A percentile compares a stretch with the other conserved stretches of the same genome.
Conservation (phyloP, 2,329 filamentous ascomycete species). For the Trichoderma breve region DNA sequence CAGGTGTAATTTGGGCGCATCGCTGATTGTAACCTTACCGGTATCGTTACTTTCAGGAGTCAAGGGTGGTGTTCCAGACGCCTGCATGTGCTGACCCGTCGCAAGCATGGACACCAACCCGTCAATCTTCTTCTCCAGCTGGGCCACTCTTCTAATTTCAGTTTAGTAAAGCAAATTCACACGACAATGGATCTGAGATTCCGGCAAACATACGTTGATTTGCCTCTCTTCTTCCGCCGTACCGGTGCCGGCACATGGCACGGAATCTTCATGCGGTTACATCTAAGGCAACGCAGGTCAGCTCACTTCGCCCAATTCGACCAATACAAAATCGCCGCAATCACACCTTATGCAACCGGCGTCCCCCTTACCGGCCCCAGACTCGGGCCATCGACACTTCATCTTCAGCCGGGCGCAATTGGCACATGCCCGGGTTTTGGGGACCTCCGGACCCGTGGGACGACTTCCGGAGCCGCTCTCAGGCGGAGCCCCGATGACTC, state of each 20-base stretch:
- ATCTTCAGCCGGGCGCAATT: slow-evolving; percentile 39
- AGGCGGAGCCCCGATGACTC: background rate
- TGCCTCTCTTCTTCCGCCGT: slow-evolving; percentile 36
- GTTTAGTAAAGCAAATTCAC: background rate
- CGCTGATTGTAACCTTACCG: background rate
- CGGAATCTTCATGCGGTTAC: slow-evolving; percentile 34
- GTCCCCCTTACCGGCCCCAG: slow-evolving; percentile 24
- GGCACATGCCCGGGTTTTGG: slow-evolving; percentile 31
- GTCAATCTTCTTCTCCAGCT: slow-evolving; percentile 42
- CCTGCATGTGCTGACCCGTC: slow-evolving; percentile 30
- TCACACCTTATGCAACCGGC: slow-evolving; percentile 31
- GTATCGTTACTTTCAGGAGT: slow-evolving; percentile 20
- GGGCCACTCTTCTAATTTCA: slow-evolving; percentile 35
- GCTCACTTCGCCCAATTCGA: background rate
- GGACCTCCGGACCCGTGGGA: background rate
- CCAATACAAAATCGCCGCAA: background rate
- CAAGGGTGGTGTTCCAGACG: slow-evolving; percentile 20
- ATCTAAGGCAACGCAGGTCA: slow-evolving; percentile 27
- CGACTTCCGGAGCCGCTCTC: background rate
- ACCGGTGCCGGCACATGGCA: slow-evolving; percentile 36
- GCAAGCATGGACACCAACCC: slow-evolving; percentile 39
- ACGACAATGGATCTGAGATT: background rate
- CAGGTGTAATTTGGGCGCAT: background rate
- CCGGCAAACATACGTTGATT: slow-evolving; percentile 33
- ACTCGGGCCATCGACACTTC: slow-evolving; percentile 35